Evolutionary conservation across 768 basidiomycete species (phyloP).

Genomic region (Galerina marginata): DNA sequence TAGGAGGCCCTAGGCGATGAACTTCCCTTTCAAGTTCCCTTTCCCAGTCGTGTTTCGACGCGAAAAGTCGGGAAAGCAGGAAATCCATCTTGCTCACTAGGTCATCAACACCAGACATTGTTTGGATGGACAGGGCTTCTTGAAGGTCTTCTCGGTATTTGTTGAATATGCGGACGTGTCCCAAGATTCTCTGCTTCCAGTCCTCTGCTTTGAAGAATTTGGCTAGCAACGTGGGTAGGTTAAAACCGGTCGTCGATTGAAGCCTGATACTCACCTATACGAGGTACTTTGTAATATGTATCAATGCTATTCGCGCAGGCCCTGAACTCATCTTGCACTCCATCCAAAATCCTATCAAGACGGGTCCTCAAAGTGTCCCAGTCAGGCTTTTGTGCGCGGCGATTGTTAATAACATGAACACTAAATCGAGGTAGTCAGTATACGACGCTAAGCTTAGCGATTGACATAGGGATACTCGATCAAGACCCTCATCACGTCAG

Average conservation of each 20-base stretch:
- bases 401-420: too few species aligned
- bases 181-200: constrained; percentile 25
- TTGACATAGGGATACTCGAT: too few species aligned
- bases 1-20: constrained; percentile 8
- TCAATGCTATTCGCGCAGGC: constrained; percentile 28
- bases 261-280: constrained; percentile 19
- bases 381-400: too few species aligned
- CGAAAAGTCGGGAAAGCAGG: constrained; percentile 20
- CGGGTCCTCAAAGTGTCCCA: too few species aligned
- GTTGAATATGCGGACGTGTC: constrained; percentile 20
- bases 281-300: constrained; percentile 26
- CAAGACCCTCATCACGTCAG: too few species aligned
- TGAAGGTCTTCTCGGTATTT: constrained; percentile 18
- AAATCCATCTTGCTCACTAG: constrained; percentile 21
- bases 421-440: too few species aligned
- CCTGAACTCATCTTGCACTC: constrained; percentile 15
- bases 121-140: constrained; percentile 18
- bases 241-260: neutral
- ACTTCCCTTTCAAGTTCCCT: constrained; percentile 15
- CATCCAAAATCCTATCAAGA: too few species aligned
- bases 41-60: constrained; percentile 24
- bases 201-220: constrained; percentile 27
- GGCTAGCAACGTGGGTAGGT: constrained; percentile 8
- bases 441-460: too few species aligned
- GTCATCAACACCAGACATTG: constrained; percentile 16